Evolutionary conservation across 768 basidiomycete species (phyloP).

Genomic region (Chalciporus chontae): DNA sequence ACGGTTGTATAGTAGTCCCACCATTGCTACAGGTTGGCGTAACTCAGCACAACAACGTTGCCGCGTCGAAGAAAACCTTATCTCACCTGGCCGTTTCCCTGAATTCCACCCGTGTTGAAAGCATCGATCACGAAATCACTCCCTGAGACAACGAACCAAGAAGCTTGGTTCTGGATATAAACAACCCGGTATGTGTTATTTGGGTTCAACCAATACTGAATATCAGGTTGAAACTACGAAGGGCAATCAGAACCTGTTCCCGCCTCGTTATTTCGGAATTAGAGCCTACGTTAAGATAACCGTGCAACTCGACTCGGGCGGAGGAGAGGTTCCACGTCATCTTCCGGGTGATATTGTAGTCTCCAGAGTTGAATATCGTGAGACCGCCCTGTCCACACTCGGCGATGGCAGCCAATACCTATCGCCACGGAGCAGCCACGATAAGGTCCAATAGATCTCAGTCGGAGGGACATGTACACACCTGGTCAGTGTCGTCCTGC

Average conservation of each 20-base stretch:
- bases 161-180: slow-evolving; percentile 59
- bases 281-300: slow-evolving; percentile 32
- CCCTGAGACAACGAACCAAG: slow-evolving; percentile 62
- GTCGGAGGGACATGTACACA: slow-evolving; percentile 3
- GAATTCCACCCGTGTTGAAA: slow-evolving; percentile 24
- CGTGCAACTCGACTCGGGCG: slow-evolving; percentile 40
- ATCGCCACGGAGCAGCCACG: neutral
- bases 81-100: neutral
- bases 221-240: slow-evolving; percentile 21
- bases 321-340: slow-evolving; percentile 50
- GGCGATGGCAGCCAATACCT: slow-evolving; percentile 49
- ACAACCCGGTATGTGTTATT: slow-evolving; percentile 56
- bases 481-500: slow-evolving; percentile 40
- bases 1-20: slow-evolving; percentile 22
- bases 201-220: neutral
- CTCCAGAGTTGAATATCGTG: slow-evolving; percentile 41
- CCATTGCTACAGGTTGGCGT: slow-evolving; percentile 33
- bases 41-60: too few relatives aligned
- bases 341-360: slow-evolving; percentile 53
- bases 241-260: too few relatives aligned
- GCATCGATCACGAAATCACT: slow-evolving; percentile 53
- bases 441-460: too few relatives aligned
- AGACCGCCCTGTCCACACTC: slow-evolving; percentile 46
- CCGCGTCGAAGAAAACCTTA: too few relatives aligned
- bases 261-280: too few relatives aligned